Base-by-base conservation (phyloP, 1,284 basidiomycete species). In the Coniferiporia sulphurascens region DNA sequence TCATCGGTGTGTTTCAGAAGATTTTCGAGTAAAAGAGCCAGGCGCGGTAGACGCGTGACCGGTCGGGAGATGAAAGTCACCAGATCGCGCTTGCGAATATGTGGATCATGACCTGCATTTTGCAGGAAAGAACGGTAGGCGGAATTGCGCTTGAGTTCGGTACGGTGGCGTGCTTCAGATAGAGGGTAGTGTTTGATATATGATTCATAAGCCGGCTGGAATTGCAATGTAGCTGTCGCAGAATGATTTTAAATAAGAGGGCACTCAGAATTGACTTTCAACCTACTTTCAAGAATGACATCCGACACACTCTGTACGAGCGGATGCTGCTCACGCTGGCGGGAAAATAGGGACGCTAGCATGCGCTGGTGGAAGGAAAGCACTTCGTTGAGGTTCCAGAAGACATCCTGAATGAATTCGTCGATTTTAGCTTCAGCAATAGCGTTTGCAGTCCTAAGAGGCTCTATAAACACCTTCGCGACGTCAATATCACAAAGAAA, bases 151-250 rank as follows among this genome's bases (percentile, higher is more conserved):
- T 79, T 82, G 36, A 87, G 75, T 68, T 94, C 89, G 35, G 83
- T 80, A 48, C 86, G 84, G 66, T 93, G 89, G 35, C 78, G 78
- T 12, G 88, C 87, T 67, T 93, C 88, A 1, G 91, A 82, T 45
- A 93, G 76, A 1, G 91, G 91, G 63, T 92, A 92, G 64, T 92
- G 86, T 66, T 91, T 89, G 71, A 92, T 89, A 69, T 92, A 92
- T 0, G 76, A 76, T 63, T 91, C 89, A 64, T 92, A 92, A 8
- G 80, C 81, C 7, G 73, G 69, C 43, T 81, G 81, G 68, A 88
- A 90, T 46, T 70, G 66, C 44, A 78, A 66, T 52, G 72, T 68
- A 66, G 74, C 74, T 75, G 55, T 41, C 15, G 38, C 15, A 41
- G 38, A 41, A 41, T 12, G 15, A 41, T 12, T 12, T 52, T 46